Base-by-base conservation (phyloP, 1,284 basidiomycete species). In the Leucoagaricus sp. region DNA sequence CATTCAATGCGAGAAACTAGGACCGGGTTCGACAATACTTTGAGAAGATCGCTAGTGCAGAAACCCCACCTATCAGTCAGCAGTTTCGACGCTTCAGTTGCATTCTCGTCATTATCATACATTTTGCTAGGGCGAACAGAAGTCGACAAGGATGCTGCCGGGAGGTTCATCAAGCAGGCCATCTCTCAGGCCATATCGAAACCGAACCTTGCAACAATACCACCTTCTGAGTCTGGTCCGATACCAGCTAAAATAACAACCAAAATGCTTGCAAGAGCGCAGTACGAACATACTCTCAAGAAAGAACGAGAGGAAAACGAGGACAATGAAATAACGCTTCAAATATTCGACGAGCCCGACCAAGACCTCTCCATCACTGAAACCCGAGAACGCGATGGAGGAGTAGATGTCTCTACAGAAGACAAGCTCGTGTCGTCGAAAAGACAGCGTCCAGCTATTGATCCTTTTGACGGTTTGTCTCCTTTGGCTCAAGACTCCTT, bases 101-200 rank as follows among this genome's bases (percentile, higher is more conserved):
- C 15, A 26, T 49, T 34, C 29, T 38, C 38, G 25, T 31, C 54
- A n/a, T 36, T 17, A 33, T 15, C 49, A 17, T 21, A n/a, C 12
- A 19, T 50, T 48, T 25, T 42, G 58, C 42, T 38, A 86, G 85
- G 77, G 64, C 75, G 75, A 49, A 69, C 73, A 40, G 74, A 75
- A 33, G 64, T 93, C 49, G 90, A 93, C 79, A 90, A 87, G 67
- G 83, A 74, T 23, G 91, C 87, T n/a, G 91, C 90, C 4, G 75
- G 75, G 48, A 82, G 91, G 29, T 93, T 93, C 71, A 93, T 93
- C 68, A 89, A 87, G 67, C 82, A 90, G 65, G 91, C 90, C n/a
- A 89, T 93, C 52, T 71, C 84, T 0, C 86, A 88, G 67, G 77
- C 77, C n/a, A 73, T 75, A 62, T 71, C 73, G 60, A 68, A 66